A percentile compares a stretch with the other conserved stretches of the same genome.
Evolutionary conservation across 495 filamentous ascomycete species (phyloP).

Genomic region (Aspergillus sclerotiicarbonarius): DNA sequence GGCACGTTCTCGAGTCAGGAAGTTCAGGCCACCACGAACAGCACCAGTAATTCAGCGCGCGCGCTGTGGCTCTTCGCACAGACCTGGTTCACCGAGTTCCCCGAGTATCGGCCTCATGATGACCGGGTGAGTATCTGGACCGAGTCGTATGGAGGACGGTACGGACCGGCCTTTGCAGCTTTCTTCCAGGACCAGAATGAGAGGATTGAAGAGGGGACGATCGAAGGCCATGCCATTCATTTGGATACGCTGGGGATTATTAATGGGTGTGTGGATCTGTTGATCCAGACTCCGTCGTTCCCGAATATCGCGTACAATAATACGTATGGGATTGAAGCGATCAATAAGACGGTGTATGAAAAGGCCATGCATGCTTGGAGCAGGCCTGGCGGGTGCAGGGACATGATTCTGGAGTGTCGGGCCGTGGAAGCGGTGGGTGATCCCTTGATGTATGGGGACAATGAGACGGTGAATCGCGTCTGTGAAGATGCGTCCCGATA

Average conservation of each 20-base stretch:
- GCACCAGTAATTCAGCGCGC: constrained; percentile 51
- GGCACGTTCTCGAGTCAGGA: constrained; percentile 57
- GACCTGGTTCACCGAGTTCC: constrained; percentile 56
- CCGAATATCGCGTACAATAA: constrained; percentile 70
- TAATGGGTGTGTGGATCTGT: constrained; percentile 75
- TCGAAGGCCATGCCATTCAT: constrained; percentile 40
- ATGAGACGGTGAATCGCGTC: constrained; percentile 38
- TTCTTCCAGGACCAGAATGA: constrained; percentile 68
- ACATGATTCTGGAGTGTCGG: constrained; percentile 51
- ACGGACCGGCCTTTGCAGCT: constrained; percentile 61
- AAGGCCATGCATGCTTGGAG: constrained; percentile 46
- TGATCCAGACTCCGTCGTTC: constrained; percentile 66
- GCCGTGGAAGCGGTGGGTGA: constrained; percentile 37
- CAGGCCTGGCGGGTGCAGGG: constrained; percentile 59
- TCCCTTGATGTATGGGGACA: constrained; percentile 45
- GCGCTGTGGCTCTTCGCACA: constrained; percentile 60
- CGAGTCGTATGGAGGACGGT: constrained; percentile 65
- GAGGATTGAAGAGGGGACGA: constrained; percentile 41
- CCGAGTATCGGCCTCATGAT: constrained; percentile 53
- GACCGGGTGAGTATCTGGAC: constrained; percentile 55
- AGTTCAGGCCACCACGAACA: constrained; percentile 44
- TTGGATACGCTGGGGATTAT: constrained; percentile 53
- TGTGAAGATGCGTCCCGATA: constrained; percentile 37
- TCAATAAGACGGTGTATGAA: constrained; percentile 56
- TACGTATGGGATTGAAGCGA: constrained; percentile 66